Evolutionary conservation across 148 eudicot species (phyloP).

Genomic region (Gaultheria prostrata): DNA sequence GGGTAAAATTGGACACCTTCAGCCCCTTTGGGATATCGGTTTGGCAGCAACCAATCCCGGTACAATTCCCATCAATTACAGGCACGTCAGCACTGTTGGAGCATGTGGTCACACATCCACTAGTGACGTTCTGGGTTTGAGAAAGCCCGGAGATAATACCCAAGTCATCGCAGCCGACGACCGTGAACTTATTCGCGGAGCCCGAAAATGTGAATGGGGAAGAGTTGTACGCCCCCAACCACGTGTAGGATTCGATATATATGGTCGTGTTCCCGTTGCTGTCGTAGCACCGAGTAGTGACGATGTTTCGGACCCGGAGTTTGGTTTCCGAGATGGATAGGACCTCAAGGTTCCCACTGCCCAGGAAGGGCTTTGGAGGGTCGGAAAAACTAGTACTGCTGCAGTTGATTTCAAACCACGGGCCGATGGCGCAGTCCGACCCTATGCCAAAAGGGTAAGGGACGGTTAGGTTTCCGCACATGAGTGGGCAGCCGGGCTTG

Average conservation of each 20-base stretch:
- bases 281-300: conserved; percentile 14
- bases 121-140: background rate
- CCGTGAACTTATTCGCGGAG: conserved; percentile 33
- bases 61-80: conserved; percentile 15
- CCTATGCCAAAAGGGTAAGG: conserved; percentile 55
- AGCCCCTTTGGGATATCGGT: conserved; percentile 1
- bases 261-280: background rate
- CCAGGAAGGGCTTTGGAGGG: conserved; percentile 24
- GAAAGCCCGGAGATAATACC: conserved; percentile 7
- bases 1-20: background rate
- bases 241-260: too few species aligned
- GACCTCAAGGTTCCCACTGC: conserved; percentile 10
- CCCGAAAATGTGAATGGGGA: conserved; percentile 8
- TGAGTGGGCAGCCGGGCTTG: conserved; percentile 20
- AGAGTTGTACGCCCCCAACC: too few species aligned
- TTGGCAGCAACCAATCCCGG: conserved; percentile 38
- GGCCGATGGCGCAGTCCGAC: conserved; percentile 27
- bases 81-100: conserved; percentile 11
- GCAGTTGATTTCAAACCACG: conserved; percentile 17
- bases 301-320: conserved; percentile 16
- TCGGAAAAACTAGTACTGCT: conserved; percentile 13
- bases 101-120: conserved; percentile 30
- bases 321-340: conserved; percentile 16
- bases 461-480: conserved; percentile 30
- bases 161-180: conserved; percentile 41